Evolutionary conservation across 2,329 filamentous ascomycete genomes (phyloP).

Genomic region (Fusarium heterosporum): DNA sequence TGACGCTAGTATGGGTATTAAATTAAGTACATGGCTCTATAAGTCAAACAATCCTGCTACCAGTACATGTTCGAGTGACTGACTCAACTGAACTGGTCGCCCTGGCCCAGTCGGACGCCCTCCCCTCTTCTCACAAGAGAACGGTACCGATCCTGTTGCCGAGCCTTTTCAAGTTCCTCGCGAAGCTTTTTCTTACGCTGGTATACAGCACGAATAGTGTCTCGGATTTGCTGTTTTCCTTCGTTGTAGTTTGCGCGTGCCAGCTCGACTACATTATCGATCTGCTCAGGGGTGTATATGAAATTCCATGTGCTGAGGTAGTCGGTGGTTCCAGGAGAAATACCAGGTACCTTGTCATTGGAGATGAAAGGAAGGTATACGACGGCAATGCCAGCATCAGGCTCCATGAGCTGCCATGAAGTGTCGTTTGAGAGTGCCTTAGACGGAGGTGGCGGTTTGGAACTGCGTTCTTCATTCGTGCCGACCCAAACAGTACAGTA

Average conservation of each 20-base stretch:
- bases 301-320: constrained; percentile 99
- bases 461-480: constrained; percentile 77
- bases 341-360: constrained; percentile 81
- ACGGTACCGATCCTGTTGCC: constrained; percentile 57
- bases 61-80: constrained; percentile 9
- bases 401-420: constrained; percentile 74
- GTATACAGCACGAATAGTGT: constrained; percentile 88
- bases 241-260: constrained; percentile 89
- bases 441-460: constrained; percentile 63
- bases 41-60: constrained; percentile 8
- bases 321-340: constrained; percentile 85
- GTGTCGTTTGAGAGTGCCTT: constrained; percentile 71
- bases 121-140: constrained; percentile 62
- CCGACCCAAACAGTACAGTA: constrained; percentile 98
- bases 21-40: constrained; percentile 28
- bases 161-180: constrained; percentile 62
- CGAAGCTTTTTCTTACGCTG: constrained; percentile 84
- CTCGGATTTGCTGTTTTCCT: constrained; percentile 80
- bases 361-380: constrained; percentile 91
- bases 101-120: constrained; percentile 68
- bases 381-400: constrained; percentile 86
- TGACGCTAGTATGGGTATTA: constrained; percentile 35
- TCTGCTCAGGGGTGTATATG: constrained; percentile 89
- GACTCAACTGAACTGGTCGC: constrained; percentile 71
- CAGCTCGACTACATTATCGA: constrained; percentile 85